A percentile compares a stretch with the other conserved stretches of the same genome.
Evolutionary conservation across 768 basidiomycete genomes (phyloP).

Genomic region (Rhodocollybia butyracea): DNA sequence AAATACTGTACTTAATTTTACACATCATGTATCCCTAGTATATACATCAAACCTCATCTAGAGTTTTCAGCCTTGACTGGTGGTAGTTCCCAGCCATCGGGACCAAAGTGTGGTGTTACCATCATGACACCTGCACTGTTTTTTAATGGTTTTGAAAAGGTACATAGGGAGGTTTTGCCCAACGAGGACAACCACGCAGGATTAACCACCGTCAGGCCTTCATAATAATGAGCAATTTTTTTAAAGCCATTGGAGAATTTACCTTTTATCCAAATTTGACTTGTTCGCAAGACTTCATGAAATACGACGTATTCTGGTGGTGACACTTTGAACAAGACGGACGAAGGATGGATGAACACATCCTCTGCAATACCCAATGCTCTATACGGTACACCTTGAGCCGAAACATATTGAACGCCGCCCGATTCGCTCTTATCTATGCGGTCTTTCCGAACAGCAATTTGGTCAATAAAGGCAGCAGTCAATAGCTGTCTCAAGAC

Average conservation of each 20-base stretch:
- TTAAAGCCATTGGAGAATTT: constrained; percentile 8
- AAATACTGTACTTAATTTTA: not conserved
- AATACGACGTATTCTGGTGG: constrained; percentile 89
- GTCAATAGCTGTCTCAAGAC: constrained; percentile 83
- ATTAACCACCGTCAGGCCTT: constrained; percentile 83
- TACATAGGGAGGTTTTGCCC: constrained; percentile 77
- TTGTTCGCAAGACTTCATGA: constrained; percentile 77
- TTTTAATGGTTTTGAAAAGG: constrained; percentile 83
- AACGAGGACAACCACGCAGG: constrained; percentile 83
- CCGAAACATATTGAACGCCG: constrained; percentile 69
- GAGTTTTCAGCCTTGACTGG: constrained; percentile 45
- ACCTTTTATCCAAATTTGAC: constrained; percentile 81
- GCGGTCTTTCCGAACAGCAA: constrained; percentile 88
- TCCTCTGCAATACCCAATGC: constrained; percentile 80
- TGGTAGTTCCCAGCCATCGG: constrained; percentile 85
- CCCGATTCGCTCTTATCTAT: constrained; percentile 53
- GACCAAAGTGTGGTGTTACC: constrained; percentile 83
- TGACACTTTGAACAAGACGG: constrained; percentile 59
- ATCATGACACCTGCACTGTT: constrained; percentile 64
- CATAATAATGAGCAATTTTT: constrained; percentile 1
- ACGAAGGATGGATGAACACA: constrained; percentile 90
- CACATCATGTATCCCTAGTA: not conserved
- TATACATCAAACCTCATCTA: not conserved
- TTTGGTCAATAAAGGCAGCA: constrained; percentile 92
- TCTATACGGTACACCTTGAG: constrained; percentile 79